These are phyloP conservation scores for Pistacia atlantica DNA, from an alignment of 345 rosid species.

Conservation along the genomic window DNA sequence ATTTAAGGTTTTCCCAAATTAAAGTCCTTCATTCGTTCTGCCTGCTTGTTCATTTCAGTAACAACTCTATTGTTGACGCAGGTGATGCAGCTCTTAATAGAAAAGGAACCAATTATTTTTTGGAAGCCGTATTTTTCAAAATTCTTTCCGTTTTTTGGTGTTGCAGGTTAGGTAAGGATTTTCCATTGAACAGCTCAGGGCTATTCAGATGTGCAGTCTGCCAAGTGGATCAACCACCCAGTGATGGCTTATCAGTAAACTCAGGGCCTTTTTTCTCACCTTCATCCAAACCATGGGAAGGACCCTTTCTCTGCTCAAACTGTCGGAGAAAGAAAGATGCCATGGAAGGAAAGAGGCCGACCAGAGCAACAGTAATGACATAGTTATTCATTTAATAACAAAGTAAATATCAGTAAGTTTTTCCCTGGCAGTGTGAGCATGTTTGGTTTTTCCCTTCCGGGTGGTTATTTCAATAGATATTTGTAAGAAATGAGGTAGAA, in stretches of 20 bases:
- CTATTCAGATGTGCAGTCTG: slow-evolving; percentile 92
- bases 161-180: slow-evolving; percentile 87
- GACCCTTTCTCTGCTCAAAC: slow-evolving; percentile 82
- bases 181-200: slow-evolving; percentile 56
- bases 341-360: slow-evolving; percentile 96
- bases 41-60: background rate
- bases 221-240: slow-evolving; percentile 80
- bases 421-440: slow-evolving; percentile 53
- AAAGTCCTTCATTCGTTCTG: background rate
- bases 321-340: slow-evolving; percentile 97
- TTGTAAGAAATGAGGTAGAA: slow-evolving; percentile 46
- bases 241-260: slow-evolving; percentile 58
- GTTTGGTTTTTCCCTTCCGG: slow-evolving; percentile 37
- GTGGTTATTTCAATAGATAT: slow-evolving; percentile 36
- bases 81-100: background rate
- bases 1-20: background rate
- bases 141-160: slow-evolving; percentile 7
- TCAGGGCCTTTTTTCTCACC: slow-evolving; percentile 72
- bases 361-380: slow-evolving; percentile 49
- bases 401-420: slow-evolving; percentile 51
- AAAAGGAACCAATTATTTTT: background rate
- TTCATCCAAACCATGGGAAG: slow-evolving; percentile 84
- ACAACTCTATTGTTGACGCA: background rate
- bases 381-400: slow-evolving; percentile 39
- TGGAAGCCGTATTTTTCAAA: background rate